Evolutionary conservation across 345 rosid genomes (phyloP).

Genomic region (Xanthoceras sorbifolium): DNA sequence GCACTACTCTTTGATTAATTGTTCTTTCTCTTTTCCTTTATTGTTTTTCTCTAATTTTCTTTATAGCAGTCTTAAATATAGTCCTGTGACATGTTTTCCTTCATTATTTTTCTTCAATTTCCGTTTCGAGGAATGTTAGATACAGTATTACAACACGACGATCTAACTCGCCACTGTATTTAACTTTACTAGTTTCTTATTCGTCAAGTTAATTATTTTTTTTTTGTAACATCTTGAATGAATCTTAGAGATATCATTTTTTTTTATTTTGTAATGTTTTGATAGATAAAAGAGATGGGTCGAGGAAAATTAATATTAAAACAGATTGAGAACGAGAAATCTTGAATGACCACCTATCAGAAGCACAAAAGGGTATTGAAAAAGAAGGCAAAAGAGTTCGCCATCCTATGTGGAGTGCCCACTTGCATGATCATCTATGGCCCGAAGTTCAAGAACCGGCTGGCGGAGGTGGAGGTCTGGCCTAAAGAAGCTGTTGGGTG

Average conservation of each 20-base stretch:
- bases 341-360: conserved; percentile 36
- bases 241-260: too few species aligned
- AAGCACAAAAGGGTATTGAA: conserved; percentile 38
- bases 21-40: neutral
- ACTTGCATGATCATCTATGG: conserved; percentile 43
- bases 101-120: neutral
- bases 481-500: conserved; percentile 27
- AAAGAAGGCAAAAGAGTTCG: conserved; percentile 32
- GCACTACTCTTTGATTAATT: neutral
- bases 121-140: too few species aligned
- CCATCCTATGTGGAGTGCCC: conserved; percentile 35
- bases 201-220: too few species aligned
- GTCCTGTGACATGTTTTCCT: neutral
- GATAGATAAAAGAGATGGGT: conserved; percentile 7
- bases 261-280: neutral
- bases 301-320: conserved; percentile 36
- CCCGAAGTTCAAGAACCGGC: conserved; percentile 15
- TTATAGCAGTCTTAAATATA: neutral
- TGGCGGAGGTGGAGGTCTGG: conserved; percentile 32
- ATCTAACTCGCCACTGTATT: too few species aligned
- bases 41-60: neutral
- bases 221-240: too few species aligned
- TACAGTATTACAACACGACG: neutral
- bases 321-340: conserved; percentile 36
- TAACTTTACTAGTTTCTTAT: too few species aligned